Evolutionary conservation across 805 yeast genomes (phyloP).

Genomic region (Saccharomyces kudriavzevii): DNA sequence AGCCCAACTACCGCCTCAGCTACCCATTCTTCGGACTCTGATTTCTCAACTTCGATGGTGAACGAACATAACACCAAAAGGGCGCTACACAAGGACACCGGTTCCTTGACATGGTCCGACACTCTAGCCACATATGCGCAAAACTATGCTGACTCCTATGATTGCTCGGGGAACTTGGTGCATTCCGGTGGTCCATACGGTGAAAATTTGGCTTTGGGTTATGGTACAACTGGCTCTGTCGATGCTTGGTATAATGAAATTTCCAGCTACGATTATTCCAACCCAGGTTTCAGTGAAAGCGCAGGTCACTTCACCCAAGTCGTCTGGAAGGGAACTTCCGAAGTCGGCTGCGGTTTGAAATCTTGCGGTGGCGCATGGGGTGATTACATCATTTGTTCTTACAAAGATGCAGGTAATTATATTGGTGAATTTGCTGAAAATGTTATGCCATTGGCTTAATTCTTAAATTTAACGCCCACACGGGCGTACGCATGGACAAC

Average conservation of each 20-base stretch:
- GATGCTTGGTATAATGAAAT: conserved; percentile 72
- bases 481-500: neutral
- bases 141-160: conserved; percentile 41
- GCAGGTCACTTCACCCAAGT: conserved; percentile 69
- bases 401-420: conserved; percentile 46
- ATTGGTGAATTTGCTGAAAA: conserved; percentile 38
- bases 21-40: conserved; percentile 16
- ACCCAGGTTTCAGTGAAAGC: conserved; percentile 26
- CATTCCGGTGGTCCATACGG: conserved; percentile 58
- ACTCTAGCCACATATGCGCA: conserved; percentile 41
- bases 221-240: conserved; percentile 44
- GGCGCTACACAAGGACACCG: conserved; percentile 39
- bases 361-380: conserved; percentile 12
- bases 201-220: conserved; percentile 56
- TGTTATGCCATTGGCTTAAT: conserved; percentile 9
- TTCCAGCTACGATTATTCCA: conserved; percentile 38
- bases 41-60: conserved; percentile 36
- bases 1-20: conserved; percentile 8
- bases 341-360: conserved; percentile 51
- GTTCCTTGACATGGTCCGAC: conserved; percentile 41
- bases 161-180: conserved; percentile 48
- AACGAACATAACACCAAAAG: conserved; percentile 57
- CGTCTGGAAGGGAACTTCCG: conserved; percentile 54
- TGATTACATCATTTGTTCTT: conserved; percentile 60
- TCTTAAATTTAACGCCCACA: neutral